Conservation (phyloP, 108 stramenopile genomes). For the Stephanodiscus minutulus region DNA sequence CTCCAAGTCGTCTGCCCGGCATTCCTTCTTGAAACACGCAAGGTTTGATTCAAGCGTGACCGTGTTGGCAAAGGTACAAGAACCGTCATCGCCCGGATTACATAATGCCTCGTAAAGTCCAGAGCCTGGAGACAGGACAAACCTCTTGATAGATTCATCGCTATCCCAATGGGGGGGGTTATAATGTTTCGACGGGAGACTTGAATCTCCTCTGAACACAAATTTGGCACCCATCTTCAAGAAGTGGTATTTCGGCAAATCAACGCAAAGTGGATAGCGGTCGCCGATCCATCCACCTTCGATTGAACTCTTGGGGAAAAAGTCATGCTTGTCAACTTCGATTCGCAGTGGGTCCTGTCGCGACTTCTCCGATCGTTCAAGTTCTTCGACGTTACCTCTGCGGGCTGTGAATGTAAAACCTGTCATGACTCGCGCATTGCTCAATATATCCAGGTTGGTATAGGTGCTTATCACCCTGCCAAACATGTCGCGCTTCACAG, state of each 20-base stretch:
- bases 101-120: slow-evolving; percentile 51
- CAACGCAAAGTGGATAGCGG: slow-evolving; percentile 50
- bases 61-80: slow-evolving; percentile 42
- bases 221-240: slow-evolving; percentile 49
- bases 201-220: slow-evolving; percentile 35
- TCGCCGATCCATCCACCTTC: slow-evolving; percentile 56
- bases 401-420: slow-evolving; percentile 43
- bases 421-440: slow-evolving; percentile 51
- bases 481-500: slow-evolving; percentile 28
- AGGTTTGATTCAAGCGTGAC: slow-evolving; percentile 51
- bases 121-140: slow-evolving; percentile 39
- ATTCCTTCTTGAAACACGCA: slow-evolving; percentile 58
- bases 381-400: slow-evolving; percentile 46
- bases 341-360: slow-evolving; percentile 55
- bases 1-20: slow-evolving; percentile 54
- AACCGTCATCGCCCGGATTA: slow-evolving; percentile 25
- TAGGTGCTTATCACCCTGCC: slow-evolving; percentile 48
- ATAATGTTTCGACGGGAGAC: slow-evolving; percentile 25
- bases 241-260: slow-evolving; percentile 57
- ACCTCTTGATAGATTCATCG: slow-evolving; percentile 41
- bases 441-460: slow-evolving; percentile 49
- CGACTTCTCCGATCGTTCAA: slow-evolving; percentile 38
- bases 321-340: slow-evolving; percentile 44
- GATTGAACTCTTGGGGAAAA: slow-evolving; percentile 53
- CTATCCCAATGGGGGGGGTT: slow-evolving; percentile 19